phyloP scores from a whole-genome alignment of 2,329 filamentous ascomycete genomes.

The Nigrospora sphaerica region DNA sequence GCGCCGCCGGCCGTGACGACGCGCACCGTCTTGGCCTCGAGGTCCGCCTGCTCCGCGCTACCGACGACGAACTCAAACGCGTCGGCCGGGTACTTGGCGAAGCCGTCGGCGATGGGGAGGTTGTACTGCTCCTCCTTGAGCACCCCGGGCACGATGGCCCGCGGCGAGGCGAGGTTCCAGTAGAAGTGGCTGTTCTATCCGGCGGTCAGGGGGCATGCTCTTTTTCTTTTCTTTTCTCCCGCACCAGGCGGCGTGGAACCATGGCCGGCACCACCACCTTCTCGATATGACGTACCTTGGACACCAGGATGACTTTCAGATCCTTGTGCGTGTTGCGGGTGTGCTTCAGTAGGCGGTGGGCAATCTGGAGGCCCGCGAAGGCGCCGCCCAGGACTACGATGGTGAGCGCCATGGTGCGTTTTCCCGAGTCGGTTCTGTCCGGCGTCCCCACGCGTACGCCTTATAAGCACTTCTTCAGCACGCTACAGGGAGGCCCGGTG shows the following conservation, averaged over 20 bases:
- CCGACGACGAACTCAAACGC: conserved; percentile 47
- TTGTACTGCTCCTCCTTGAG: conserved; percentile 43
- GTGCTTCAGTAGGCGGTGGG: conserved; percentile 49
- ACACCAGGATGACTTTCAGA: conserved; percentile 47
- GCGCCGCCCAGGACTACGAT: conserved; percentile 49
- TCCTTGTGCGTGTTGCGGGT: conserved; percentile 34
- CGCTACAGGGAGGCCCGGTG: no score
- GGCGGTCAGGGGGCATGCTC: neutral
- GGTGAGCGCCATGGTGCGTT: conserved; percentile 37
- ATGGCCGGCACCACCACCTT: no score
- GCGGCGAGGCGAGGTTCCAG: conserved; percentile 51
- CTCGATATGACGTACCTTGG: conserved; percentile 32
- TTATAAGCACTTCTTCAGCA: no score
- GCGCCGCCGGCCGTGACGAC: conserved; percentile 23
- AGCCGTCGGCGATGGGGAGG: conserved; percentile 39
- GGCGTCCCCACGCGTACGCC: no score
- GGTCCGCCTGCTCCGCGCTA: conserved; percentile 33
- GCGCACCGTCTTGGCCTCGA: conserved; percentile 31
- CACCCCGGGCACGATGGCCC: conserved; percentile 44
- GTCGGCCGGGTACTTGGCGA: conserved; percentile 40
- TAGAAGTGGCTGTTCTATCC: conserved; percentile 48
- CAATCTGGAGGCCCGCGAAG: conserved; percentile 43
- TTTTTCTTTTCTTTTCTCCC: neutral
- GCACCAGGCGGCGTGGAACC: no score
- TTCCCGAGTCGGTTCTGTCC: neutral